Evolutionary conservation across 2,329 filamentous ascomycete species (phyloP), one percentile per base, ranked within the genome.

Genomic region (Venturia oleaginea): DNA sequence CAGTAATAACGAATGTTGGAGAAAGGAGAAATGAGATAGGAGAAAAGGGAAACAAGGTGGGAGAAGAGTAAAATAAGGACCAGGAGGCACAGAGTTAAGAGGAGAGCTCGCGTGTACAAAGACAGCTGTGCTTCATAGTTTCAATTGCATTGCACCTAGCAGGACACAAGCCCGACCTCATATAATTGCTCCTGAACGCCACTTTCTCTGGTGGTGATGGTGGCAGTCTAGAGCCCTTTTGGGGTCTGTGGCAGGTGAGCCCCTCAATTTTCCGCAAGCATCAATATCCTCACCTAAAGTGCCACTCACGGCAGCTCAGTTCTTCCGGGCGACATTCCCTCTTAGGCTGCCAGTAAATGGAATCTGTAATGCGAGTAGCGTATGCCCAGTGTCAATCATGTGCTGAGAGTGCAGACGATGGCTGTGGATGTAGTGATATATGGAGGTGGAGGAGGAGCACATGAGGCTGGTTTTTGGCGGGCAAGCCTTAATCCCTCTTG

Each of bases 181-280:
- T 51, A 51, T 51, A 51, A 51, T 51, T 51, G 46, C 46, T 51
- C 46, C 46, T 51, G 46, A 51, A 27, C 46, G 46, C 46, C 46
- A 51, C 46, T 51, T 17, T 51, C 46, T 51, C 8, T 51, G 46
- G 46, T 51, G 46, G 46, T 51, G 46, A 51, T 27, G 46, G 46
- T 13, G 46, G 7, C 46, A 51, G 27, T 34, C 51, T 57, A 57
- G 51, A 57, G 51, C 51, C 15, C 8, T n/a, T 32, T 57, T 32
- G 27, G 51, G 51, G 51, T 57, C 30, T 34, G 51, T 57, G 27
- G 48, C 19, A 46, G 51, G 19, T 37, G 27, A 22, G 51, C 51
- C 30, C 46, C 46, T 51, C 46, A 51, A 51, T 51, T 51, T 51
- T 51, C n/a, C 51, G n/a, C 24, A 30, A 57, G 51, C 51, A 34